phyloP scores from a whole-genome alignment of 306 rosid species.

The Vigna nakashimae region DNA sequence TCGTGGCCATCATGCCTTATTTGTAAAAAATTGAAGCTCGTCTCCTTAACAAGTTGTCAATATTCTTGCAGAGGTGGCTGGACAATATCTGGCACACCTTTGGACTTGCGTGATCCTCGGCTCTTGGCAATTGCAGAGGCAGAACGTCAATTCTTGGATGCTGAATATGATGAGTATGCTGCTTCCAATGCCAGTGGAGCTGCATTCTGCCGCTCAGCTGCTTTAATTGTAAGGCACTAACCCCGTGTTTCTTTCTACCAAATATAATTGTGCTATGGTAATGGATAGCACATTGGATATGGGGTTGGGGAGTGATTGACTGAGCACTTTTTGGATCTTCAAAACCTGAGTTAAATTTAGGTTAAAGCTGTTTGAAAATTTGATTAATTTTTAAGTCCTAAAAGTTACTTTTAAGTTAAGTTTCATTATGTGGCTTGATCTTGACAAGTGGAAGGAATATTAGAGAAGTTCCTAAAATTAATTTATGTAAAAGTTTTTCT shows the following conservation, averaged over 20 bases:
- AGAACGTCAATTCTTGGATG: slow-evolving; percentile 85
- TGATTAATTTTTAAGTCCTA: background rate
- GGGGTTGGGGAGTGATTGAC: background rate
- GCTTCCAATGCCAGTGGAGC: slow-evolving; percentile 90
- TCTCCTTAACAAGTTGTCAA: slow-evolving; percentile 15
- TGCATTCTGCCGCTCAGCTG: slow-evolving; percentile 95
- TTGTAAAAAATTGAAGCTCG: slow-evolving; percentile 11
- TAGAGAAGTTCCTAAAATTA: background rate
- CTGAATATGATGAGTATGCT: slow-evolving; percentile 95
- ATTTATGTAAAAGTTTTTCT: background rate
- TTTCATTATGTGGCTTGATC: background rate
- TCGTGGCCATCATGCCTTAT: background rate
- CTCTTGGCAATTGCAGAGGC: slow-evolving; percentile 97
- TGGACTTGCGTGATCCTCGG: slow-evolving; percentile 95
- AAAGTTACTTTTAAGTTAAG: background rate
- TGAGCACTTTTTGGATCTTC: background rate
- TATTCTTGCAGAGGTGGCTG: slow-evolving; percentile 75
- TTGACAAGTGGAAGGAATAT: background rate
- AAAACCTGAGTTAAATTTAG: background rate
- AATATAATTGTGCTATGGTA: slow-evolving; percentile 11
- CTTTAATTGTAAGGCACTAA: slow-evolving; percentile 79
- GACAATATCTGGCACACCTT: slow-evolving; percentile 96
- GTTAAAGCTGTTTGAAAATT: slow-evolving; percentile 4
- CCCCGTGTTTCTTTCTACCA: background rate
- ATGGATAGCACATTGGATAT: background rate